Percentiles rank a stretch among this genome's conserved stretches.
Evolutionary conservation across 768 basidiomycete species (phyloP).

Genomic region (Pisolithus sp.): DNA sequence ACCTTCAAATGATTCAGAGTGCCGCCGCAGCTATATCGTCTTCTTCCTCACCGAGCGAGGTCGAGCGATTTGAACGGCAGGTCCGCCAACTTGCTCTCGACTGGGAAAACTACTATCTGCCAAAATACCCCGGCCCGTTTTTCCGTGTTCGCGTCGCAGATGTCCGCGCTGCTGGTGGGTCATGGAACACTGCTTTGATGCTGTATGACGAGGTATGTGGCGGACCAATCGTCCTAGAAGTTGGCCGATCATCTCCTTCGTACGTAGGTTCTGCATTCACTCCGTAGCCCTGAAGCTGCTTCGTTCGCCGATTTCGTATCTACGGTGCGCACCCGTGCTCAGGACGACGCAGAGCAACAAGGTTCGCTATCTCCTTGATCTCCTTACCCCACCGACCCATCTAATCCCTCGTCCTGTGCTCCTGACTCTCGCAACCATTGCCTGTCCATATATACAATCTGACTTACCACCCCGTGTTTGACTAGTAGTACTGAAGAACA

Average conservation of each 20-base stretch:
- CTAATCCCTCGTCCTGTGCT: background rate
- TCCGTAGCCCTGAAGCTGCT: constrained; percentile 13
- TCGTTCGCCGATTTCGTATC: constrained; percentile 22
- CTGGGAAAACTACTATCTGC: constrained; percentile 28
- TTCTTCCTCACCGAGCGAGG: constrained; percentile 4
- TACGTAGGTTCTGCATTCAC: constrained; percentile 18
- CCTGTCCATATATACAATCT: background rate
- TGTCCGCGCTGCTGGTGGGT: constrained; percentile 25
- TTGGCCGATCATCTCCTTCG: background rate
- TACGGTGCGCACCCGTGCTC: constrained; percentile 18
- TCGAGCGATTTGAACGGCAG: constrained; percentile 17
- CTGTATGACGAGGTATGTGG: constrained; percentile 25
- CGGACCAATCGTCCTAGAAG: background rate
- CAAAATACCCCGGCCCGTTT: constrained; percentile 25
- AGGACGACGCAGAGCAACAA: constrained; percentile 20
- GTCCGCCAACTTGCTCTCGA: constrained; percentile 22
- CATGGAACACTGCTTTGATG: constrained; percentile 23
- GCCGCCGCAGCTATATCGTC: constrained; percentile 6
- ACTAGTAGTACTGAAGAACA: constrained; percentile 9
- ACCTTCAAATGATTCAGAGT: constrained; percentile 9
- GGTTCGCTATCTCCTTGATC: constrained; percentile 13
- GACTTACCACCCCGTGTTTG: constrained; percentile 3
- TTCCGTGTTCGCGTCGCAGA: constrained; percentile 28
- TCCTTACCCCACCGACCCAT: background rate
- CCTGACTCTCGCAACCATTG: background rate